Base-by-base conservation (phyloP, 2,329 filamentous ascomycete genomes). In the Coniochaeta prunicola region DNA sequence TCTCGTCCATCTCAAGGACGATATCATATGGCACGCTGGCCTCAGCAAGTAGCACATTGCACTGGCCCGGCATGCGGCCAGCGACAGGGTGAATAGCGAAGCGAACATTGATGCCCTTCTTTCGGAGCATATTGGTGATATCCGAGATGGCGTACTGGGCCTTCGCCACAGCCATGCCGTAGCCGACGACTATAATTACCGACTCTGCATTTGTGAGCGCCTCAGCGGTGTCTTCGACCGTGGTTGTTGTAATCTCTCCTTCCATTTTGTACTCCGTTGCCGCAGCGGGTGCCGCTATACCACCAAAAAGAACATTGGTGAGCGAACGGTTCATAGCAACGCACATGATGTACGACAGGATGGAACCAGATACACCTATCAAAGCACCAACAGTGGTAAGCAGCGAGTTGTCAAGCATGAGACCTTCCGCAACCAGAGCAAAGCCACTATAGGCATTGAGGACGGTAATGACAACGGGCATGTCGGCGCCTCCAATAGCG, bases 141-240 rank as follows among this genome's bases (percentile, higher is more conserved):
- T 92, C 90, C 4, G 89, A 88, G 57, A 96, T 91, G 24, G 91
- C 90, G 69, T 96, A 96, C 73, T 96, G 92, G 3, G 92, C 91
- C 73, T 96, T 96, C 9, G 92, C 91, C 1, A 96, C 91, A 0
- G 92, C 92, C 92, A 96, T 96, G 57, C 92, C 92, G 66, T 96
- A 96, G 1, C 92, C 92, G 5, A 96, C 91, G 1, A 93, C 87
- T 58, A 96, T 92, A 66, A 96, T 94, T 59, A 96, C 90, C 53
- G 82, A 92, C 67, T 96, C 90, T 0, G 91, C 87, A 61, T 88
- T 88, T 17, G 85, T 76, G 2, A 96, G 78, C 0, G 85, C 81
- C 30, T 96, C 90, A 1, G 89, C 89, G 0, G 90, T 88, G 53
- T 96, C 91, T 19, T 96, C 91, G 1, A 93, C 80, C 3, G 81